These are phyloP conservation scores for Irpex sp. DNA, from an alignment of 1,284 basidiomycete species.

Conservation along the genomic window DNA sequence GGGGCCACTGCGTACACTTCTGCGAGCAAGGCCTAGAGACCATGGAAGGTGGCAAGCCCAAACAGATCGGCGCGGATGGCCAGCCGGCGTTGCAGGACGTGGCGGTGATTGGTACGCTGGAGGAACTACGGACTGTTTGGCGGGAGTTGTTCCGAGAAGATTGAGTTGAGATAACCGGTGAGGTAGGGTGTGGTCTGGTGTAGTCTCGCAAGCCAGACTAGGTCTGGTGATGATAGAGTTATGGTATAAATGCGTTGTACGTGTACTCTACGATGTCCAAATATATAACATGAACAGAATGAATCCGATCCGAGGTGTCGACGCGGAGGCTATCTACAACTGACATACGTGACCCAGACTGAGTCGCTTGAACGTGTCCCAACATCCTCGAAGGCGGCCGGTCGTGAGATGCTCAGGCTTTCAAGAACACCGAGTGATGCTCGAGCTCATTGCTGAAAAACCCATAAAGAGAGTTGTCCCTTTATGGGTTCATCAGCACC, in stretches of 20 bases:
- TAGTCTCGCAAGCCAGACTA: no score
- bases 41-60: slow-evolving; percentile 58
- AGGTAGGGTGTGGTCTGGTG: slow-evolving; percentile 1
- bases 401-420: no score
- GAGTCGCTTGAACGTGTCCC: no score
- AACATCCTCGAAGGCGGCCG: no score
- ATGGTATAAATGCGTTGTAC: background rate
- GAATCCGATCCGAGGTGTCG: no score
- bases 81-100: slow-evolving; percentile 39
- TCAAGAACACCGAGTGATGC: no score
- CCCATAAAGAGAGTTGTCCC: no score
- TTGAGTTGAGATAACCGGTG: background rate
- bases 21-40: slow-evolving; percentile 60
- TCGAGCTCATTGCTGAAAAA: no score
- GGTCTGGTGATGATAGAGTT: slow-evolving; percentile 1
- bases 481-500: no score
- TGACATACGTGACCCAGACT: no score
- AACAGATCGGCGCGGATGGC: slow-evolving; percentile 43
- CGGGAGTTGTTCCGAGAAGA: slow-evolving; percentile 56
- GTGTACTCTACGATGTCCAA: background rate
- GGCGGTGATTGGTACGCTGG: slow-evolving; percentile 45
- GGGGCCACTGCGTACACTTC: slow-evolving; percentile 73
- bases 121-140: slow-evolving; percentile 68
- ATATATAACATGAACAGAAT: no score
- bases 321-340: no score